Evolutionary conservation across 2,329 filamentous ascomycete species (phyloP).

Genomic region (Alternaria arbusti): DNA sequence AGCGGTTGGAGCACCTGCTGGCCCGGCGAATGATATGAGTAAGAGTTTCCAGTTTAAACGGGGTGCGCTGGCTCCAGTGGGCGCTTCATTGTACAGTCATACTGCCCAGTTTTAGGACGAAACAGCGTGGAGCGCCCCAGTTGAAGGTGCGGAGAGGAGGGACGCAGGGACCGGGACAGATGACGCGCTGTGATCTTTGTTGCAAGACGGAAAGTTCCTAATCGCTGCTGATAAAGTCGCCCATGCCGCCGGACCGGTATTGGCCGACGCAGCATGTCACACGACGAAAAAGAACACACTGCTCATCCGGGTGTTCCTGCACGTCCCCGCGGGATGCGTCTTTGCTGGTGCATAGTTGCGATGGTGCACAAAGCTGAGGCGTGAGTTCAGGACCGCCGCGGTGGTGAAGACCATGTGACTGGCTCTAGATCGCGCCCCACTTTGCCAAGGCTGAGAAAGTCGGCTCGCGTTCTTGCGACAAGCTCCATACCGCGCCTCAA

Average conservation of each 20-base stretch:
- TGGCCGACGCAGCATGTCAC: constrained; percentile 28
- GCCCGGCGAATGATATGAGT: constrained; percentile 38
- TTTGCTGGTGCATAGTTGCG: constrained; percentile 1
- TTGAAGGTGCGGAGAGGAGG: constrained; percentile 29
- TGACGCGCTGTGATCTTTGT: constrained; percentile 36
- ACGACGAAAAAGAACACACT: constrained; percentile 23
- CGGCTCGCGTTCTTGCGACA: constrained; percentile 10
- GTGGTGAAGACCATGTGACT: constrained; percentile 12
- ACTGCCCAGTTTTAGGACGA: constrained; percentile 26
- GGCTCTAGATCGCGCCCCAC: constrained; percentile 16
- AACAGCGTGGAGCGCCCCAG: constrained; percentile 25
- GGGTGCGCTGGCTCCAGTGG: constrained; percentile 46
- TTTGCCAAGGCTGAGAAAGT: constrained; percentile 29
- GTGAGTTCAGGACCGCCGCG: constrained; percentile 13
- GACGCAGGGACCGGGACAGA: constrained; percentile 25
- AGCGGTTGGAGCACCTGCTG: constrained; percentile 42
- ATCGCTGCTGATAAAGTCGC: constrained; percentile 37
- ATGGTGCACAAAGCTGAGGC: constrained; percentile 10
- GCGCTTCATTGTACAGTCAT: constrained; percentile 25
- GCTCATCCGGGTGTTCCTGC: constrained; percentile 1
- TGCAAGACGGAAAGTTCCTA: constrained; percentile 31
- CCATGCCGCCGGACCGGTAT: constrained; percentile 22
- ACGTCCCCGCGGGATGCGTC: neutral
- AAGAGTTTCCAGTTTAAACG: constrained; percentile 33
- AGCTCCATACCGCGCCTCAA: neutral